phyloP scores from a whole-genome alignment of 2,329 filamentous ascomycete species.

The Colletotrichum liriopes region DNA sequence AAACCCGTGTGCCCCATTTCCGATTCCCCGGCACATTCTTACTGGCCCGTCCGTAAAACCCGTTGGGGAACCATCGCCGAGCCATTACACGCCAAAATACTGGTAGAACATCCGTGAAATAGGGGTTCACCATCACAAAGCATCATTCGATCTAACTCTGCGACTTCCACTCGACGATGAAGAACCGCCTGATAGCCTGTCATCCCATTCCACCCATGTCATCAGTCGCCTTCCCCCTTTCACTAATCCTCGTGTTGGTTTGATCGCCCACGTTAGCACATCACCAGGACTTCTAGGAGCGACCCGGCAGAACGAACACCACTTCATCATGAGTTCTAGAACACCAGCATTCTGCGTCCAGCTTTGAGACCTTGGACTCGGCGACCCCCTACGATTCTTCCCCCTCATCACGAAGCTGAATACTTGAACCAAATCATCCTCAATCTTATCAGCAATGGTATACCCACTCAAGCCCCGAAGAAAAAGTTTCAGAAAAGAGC shows the following conservation, averaged over 20 bases:
- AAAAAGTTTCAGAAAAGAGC: not conserved
- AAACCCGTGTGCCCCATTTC: slow-evolving; percentile 4
- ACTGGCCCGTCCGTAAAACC: slow-evolving; percentile 1
- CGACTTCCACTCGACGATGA: not conserved
- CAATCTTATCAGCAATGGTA: slow-evolving; percentile 27
- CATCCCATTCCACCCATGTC: slow-evolving; percentile 19
- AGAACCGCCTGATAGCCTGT: slow-evolving; percentile 18
- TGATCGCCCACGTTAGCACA: slow-evolving; percentile 34
- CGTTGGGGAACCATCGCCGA: not conserved
- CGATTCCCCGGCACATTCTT: not conserved
- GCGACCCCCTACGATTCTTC: slow-evolving; percentile 10
- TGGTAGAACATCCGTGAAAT: not conserved
- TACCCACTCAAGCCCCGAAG: not conserved
- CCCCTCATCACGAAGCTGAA: slow-evolving; percentile 15
- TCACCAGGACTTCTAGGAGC: slow-evolving; percentile 11
- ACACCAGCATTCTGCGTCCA: not conserved
- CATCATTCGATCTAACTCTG: not conserved
- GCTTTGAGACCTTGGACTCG: not conserved
- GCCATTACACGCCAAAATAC: not conserved
- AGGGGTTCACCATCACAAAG: not conserved
- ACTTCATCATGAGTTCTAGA: slow-evolving; percentile 24
- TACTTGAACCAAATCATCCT: slow-evolving; percentile 13
- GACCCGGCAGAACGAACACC: not conserved
- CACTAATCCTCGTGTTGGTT: slow-evolving; percentile 25
- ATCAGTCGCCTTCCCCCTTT: not conserved